These are phyloP conservation scores for Mortierella sp. DNA, from an alignment of 371 early-diverging fungal genomes.

Conservation along the genomic window DNA sequence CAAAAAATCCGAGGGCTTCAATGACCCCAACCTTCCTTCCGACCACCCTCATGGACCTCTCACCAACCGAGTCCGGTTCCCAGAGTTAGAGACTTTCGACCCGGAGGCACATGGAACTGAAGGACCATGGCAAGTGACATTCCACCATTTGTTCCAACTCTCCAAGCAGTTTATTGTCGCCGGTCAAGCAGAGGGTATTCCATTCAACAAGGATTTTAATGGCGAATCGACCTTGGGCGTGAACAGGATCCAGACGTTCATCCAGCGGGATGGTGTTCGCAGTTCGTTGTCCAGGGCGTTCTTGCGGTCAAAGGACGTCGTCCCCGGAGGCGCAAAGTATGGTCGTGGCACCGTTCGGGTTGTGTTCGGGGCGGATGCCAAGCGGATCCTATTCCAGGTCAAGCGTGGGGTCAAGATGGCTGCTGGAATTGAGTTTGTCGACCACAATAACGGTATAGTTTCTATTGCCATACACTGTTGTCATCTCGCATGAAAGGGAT, in stretches of 20 bases:
- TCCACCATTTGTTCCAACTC: constrained; percentile 23
- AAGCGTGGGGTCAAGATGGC: constrained; percentile 37
- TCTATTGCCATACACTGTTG: background rate
- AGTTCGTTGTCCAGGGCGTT: constrained; percentile 44
- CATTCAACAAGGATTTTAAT: constrained; percentile 44
- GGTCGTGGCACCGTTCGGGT: constrained; percentile 39
- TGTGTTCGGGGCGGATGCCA: constrained; percentile 38
- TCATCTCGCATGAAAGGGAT: background rate
- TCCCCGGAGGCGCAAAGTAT: constrained; percentile 27
- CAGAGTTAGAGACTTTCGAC: constrained; percentile 39
- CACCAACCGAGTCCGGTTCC: constrained; percentile 26
- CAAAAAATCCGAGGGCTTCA: constrained; percentile 41
- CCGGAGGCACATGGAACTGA: constrained; percentile 43
- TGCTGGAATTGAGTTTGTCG: constrained; percentile 39
- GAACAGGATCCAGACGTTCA: constrained; percentile 39
- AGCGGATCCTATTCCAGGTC: constrained; percentile 30
- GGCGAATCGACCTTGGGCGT: constrained; percentile 43
- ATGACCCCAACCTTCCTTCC: constrained; percentile 30
- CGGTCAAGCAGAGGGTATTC: constrained; percentile 28
- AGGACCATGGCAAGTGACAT: constrained; percentile 49
- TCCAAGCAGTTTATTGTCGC: constrained; percentile 32
- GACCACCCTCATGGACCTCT: constrained; percentile 32
- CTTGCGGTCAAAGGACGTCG: constrained; percentile 26
- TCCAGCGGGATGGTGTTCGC: constrained; percentile 46
- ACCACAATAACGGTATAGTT: constrained; percentile 28